Evolutionary conservation across 1,284 basidiomycete genomes (phyloP), one percentile per base, ranked within the genome.

Genomic region (Sporisorium scitamineum): DNA sequence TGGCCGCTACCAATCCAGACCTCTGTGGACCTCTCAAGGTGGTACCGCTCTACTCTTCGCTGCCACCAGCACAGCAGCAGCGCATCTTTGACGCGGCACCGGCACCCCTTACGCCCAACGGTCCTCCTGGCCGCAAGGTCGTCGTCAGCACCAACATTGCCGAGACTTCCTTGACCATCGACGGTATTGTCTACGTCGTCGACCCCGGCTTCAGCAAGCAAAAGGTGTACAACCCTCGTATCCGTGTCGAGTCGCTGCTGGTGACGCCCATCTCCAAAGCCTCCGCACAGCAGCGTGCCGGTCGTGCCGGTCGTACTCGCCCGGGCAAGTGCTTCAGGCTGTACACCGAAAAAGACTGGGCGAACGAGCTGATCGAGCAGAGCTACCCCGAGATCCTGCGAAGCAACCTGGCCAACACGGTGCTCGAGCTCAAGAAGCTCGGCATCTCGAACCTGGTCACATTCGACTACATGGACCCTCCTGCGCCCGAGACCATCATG

Each of bases 151-250:
- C 97, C 37, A 99, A 99, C 86, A 96, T 99, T 71, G 97, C 97
- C 9, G 96, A 99, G 87, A 99, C 97, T 0, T 97, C 94, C 11
- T 87, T 99, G 39, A 99, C 96, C 1, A 98, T 99, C 70, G 96
- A 98, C 80, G 97, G 96, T 26, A 98, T 99, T 82, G 95, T 99
- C 14, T 99, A 98, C 84, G 96, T 99, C 63, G 94, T 99, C 48
- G 96, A 99, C 85, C 95, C 97, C 0, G 96, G 96, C 0, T 96
- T 97, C 88, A 94, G 93, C 80, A 96, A 97, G 87, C 94, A 97
- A 87, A 98, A 95, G 85, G 93, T 97, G 57, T 97, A 97, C 88
- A 97, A 97, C 85, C 95, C 95, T 0, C 90, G 95, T 32, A 97
- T 98, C 79, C 91, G 97, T 73, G 95, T 99, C 47, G 96, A 99